Percentiles rank a stretch among this genome's conserved stretches.
Conservation (phyloP, 176 grass and related monocot genomes). For the Phoenix roebelenii region DNA sequence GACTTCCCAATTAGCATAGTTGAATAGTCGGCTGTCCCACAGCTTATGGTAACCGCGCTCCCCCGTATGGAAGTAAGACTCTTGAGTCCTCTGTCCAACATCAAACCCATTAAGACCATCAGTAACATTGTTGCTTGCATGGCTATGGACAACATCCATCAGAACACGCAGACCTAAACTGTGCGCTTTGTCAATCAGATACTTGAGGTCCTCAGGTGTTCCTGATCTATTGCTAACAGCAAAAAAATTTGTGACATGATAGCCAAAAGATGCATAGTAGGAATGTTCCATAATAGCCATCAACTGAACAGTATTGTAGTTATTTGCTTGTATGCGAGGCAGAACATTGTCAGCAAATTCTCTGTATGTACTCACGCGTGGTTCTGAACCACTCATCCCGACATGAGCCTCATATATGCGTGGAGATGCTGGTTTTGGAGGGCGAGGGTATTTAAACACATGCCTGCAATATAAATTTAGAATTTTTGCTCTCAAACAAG, state of each 20-base stretch:
- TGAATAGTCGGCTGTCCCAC: slow-evolving; percentile 94
- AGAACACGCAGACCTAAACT: slow-evolving; percentile 71
- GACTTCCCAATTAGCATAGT: slow-evolving; percentile 95
- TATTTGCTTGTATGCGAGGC: slow-evolving; percentile 77
- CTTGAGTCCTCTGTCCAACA: slow-evolving; percentile 61
- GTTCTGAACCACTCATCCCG: slow-evolving; percentile 84
- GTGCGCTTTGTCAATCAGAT: slow-evolving; percentile 93
- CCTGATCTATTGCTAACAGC: slow-evolving; percentile 88
- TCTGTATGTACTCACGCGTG: slow-evolving; percentile 60
- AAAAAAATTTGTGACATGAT: slow-evolving; percentile 98
- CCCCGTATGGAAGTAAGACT: slow-evolving; percentile 82
- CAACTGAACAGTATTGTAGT: slow-evolving; percentile 90
- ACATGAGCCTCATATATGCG: slow-evolving; percentile 93
- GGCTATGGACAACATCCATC: slow-evolving; percentile 94
- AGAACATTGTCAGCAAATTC: slow-evolving; percentile 90
- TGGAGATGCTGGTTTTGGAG: slow-evolving; percentile 62
- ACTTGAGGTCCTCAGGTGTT: slow-evolving; percentile 92
- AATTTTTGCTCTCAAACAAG: too few species aligned
- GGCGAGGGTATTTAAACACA: slow-evolving; percentile 52
- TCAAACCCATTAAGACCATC: slow-evolving; percentile 99
- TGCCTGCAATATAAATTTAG: slow-evolving; percentile 35
- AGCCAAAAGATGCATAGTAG: slow-evolving; percentile 97
- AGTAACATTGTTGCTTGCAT: slow-evolving; percentile 67
- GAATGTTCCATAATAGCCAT: slow-evolving; percentile 98
- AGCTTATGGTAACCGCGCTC: slow-evolving; percentile 83